These are phyloP conservation scores for Capsicum chinense DNA, from an alignment of 257 asterid species.

Conservation along the genomic window DNA sequence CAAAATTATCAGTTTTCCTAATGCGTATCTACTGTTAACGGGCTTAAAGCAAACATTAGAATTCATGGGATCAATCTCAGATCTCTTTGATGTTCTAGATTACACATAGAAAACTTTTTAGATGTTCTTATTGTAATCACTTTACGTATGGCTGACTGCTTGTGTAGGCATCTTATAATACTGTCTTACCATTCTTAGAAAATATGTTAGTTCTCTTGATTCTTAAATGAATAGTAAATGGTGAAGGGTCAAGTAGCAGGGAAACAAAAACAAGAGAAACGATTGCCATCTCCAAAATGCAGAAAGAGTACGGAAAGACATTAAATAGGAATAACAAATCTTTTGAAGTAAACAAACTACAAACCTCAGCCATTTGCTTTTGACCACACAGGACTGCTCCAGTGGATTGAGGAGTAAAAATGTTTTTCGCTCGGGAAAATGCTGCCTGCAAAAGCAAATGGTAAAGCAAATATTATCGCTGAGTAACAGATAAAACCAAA, in stretches of 20 bases:
- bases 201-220: neutral
- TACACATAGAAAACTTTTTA: neutral
- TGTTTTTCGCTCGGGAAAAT: conserved; percentile 67
- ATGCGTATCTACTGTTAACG: neutral
- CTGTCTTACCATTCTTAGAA: neutral
- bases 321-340: neutral
- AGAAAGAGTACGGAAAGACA: conserved; percentile 19
- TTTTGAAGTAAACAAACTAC: conserved; percentile 26
- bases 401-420: conserved; percentile 65
- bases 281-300: neutral
- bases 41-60: neutral
- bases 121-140: conserved; percentile 2
- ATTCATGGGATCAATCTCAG: conserved; percentile 10
- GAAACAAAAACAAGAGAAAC: conserved; percentile 1
- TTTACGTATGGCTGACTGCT: neutral
- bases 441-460: conserved; percentile 67
- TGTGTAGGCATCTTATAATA: neutral
- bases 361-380: conserved; percentile 90
- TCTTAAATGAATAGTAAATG: neutral
- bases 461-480: neutral
- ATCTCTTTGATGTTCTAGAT: neutral
- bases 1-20: neutral
- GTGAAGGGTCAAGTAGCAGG: conserved; percentile 23
- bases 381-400: conserved; percentile 95
- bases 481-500: neutral